Conservation (phyloP, 805 yeast genomes). For the Ogataea haglerorum region DNA sequence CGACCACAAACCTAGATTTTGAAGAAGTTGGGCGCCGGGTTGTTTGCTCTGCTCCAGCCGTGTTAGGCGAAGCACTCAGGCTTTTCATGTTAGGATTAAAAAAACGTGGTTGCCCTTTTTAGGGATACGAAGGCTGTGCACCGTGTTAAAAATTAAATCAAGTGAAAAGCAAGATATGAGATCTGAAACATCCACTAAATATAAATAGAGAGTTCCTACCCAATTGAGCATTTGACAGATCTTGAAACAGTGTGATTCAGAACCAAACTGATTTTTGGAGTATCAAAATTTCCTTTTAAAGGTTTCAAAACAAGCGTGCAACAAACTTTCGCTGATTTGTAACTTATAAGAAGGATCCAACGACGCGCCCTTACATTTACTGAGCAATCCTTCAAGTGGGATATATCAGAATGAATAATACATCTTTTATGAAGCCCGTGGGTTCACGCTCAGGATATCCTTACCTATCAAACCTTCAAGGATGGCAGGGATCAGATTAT, state of each 20-base stretch:
- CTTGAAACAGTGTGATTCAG: conserved; percentile 2
- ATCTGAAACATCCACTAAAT: conserved; percentile 11
- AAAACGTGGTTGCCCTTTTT: conserved; percentile 2
- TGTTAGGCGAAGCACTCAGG: conserved; percentile 12
- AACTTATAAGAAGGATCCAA: conserved; percentile 4
- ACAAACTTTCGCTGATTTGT: neutral
- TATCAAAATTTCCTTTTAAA: neutral
- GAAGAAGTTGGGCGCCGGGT: conserved; percentile 5
- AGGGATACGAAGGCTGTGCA: conserved; percentile 11
- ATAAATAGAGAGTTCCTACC: neutral
- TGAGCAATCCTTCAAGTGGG: neutral
- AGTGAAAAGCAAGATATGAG: conserved; percentile 5
- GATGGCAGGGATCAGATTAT: conserved; percentile 10
- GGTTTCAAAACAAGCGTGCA: conserved; percentile 9
- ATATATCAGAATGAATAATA: conserved; percentile 10
- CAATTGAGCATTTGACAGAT: neutral
- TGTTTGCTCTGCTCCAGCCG: conserved; percentile 1
- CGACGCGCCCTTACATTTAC: conserved; percentile 1
- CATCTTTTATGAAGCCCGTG: conserved; percentile 12
- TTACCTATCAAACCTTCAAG: conserved; percentile 4
- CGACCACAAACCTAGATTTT: conserved; percentile 9
- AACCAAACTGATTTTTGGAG: neutral
- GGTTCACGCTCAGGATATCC: conserved; percentile 6
- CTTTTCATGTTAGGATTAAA: conserved; percentile 8
- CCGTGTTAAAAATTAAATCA: conserved; percentile 17